Evolutionary conservation across 2,329 filamentous ascomycete genomes (phyloP), one percentile per base, ranked within the genome.

Genomic region (Calonectria pauciramosa): DNA sequence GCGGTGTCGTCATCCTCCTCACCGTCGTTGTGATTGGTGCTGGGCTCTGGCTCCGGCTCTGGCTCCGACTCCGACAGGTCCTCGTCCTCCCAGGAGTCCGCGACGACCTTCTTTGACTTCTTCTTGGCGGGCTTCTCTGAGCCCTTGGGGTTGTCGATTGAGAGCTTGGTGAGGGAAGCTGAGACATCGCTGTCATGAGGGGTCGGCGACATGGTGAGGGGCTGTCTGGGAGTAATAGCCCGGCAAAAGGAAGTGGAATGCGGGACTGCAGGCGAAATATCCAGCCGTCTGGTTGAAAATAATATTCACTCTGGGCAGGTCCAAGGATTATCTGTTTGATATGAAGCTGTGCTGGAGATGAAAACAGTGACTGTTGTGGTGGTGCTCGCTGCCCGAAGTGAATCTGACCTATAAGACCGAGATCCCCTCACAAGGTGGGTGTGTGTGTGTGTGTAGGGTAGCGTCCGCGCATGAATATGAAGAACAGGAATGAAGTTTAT

Each of bases 71-170:
- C 85, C 9, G 87, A 88, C 41, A 88, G 84, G 38, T 90, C 88
- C 71, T 94, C 94, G 80, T 97, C 87, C 34, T 89, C 87, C 87
- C 87, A 89, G 1, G 87, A 88, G 56, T 89, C 87, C 8, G 80
- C 82, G 0, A 88, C 82, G 34, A 77, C 77, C 51, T 81, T 70
- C 44, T 80, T 80, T 16, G 76, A 76, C 68, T 82, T 78, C 68
- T 83, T 83, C 71, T 84, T 84, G 70, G 80, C 32, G 11, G 74
- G 26, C 72, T 79, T 73, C 70, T 60, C 52, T 47, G 75, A 20
- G 47, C 78, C 75, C 4, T 79, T 78, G 36, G 74, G 67, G 23
- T 74, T 75, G 51, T 82, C 77, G 44, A 86, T 74, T 26, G 80
- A 82, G 36, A 86, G 81, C 20, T 81, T 82, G 49, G 84, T 82